These are phyloP conservation scores for Phialophora chinensis DNA, from an alignment of 2,329 filamentous ascomycete genomes.

Conservation along the genomic window DNA sequence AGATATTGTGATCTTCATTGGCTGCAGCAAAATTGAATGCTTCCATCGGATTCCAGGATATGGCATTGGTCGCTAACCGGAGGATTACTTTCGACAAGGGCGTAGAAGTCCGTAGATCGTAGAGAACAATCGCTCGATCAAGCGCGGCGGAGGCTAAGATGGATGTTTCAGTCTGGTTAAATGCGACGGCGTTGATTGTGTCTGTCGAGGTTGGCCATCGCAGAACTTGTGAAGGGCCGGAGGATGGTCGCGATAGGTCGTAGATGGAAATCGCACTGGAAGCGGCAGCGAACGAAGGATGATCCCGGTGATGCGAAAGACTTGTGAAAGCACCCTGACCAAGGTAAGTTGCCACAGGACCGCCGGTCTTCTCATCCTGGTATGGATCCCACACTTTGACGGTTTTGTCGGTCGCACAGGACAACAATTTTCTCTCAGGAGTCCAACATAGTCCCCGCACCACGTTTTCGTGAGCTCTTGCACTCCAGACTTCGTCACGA, in stretches of 20 bases:
- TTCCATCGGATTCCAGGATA: slow-evolving; percentile 96
- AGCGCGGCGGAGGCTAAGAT: slow-evolving; percentile 83
- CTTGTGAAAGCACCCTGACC: slow-evolving; percentile 82
- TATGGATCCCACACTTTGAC: slow-evolving; percentile 94
- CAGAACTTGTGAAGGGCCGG: slow-evolving; percentile 78
- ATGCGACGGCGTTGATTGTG: slow-evolving; percentile 84
- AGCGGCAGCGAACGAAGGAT: slow-evolving; percentile 76
- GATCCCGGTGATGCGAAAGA: slow-evolving; percentile 79
- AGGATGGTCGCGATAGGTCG: slow-evolving; percentile 79
- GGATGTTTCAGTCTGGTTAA: slow-evolving; percentile 94
- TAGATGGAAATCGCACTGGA: slow-evolving; percentile 85
- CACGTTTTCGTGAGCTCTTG: slow-evolving; percentile 87
- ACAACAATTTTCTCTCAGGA: slow-evolving; percentile 79
- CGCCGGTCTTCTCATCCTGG: slow-evolving; percentile 68
- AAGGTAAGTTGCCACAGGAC: slow-evolving; percentile 84
- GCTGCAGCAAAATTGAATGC: slow-evolving; percentile 93
- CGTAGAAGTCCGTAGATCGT: slow-evolving; percentile 85
- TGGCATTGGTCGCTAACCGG: slow-evolving; percentile 79
- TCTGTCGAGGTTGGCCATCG: slow-evolving; percentile 87
- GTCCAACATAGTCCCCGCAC: slow-evolving; percentile 94
- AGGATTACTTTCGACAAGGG: slow-evolving; percentile 82
- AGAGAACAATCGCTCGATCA: slow-evolving; percentile 86
- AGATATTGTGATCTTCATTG: slow-evolving; percentile 92
- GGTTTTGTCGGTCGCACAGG: slow-evolving; percentile 82
- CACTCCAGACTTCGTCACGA: slow-evolving; percentile 75